Conservation (phyloP, 208 protist species). For the Trypanosoma rangeli region DNA sequence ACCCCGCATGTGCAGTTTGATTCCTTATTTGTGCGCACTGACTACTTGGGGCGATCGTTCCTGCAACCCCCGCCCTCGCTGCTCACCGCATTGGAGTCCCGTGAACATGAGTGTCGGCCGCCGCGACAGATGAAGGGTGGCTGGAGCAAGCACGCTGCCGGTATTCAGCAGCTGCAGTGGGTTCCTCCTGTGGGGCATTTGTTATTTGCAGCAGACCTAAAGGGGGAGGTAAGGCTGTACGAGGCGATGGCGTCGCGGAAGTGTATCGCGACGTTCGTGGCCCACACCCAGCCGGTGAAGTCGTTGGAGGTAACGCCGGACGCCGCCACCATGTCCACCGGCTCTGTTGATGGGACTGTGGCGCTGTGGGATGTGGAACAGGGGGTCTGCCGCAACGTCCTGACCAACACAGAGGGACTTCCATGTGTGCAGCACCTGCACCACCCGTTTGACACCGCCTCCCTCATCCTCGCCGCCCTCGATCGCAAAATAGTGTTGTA, state of each 20-base stretch:
- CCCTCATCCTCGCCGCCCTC: constrained; percentile 63
- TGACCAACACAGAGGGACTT: constrained; percentile 64
- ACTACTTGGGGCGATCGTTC: constrained; percentile 81
- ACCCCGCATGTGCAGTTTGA: constrained; percentile 37
- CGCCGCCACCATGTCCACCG: constrained; percentile 90
- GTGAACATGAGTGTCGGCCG: constrained; percentile 35
- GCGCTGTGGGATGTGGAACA: constrained; percentile 96
- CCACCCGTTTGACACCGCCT: constrained; percentile 57
- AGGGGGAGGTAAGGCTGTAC: constrained; percentile 90
- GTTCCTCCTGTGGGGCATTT: constrained; percentile 93
- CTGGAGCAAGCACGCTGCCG: constrained; percentile 68
- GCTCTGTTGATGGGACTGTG: constrained; percentile 84
- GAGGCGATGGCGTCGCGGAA: constrained; percentile 63
- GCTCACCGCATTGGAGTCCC: constrained; percentile 28
- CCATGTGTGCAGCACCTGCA: constrained; percentile 74
- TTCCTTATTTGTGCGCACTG: constrained; percentile 44
- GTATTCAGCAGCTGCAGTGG: constrained; percentile 90
- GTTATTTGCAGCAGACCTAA: constrained; percentile 91
- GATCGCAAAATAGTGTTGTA: constrained; percentile 82
- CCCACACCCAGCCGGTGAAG: constrained; percentile 91
- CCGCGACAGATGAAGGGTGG: constrained; percentile 51
- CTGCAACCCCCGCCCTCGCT: constrained; percentile 52
- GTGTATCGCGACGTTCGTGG: constrained; percentile 91
- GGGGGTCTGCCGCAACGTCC: constrained; percentile 57
- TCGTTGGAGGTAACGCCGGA: constrained; percentile 89